Evolutionary conservation across 768 basidiomycete genomes (phyloP).

Genomic region (Pleurotus eryngii): DNA sequence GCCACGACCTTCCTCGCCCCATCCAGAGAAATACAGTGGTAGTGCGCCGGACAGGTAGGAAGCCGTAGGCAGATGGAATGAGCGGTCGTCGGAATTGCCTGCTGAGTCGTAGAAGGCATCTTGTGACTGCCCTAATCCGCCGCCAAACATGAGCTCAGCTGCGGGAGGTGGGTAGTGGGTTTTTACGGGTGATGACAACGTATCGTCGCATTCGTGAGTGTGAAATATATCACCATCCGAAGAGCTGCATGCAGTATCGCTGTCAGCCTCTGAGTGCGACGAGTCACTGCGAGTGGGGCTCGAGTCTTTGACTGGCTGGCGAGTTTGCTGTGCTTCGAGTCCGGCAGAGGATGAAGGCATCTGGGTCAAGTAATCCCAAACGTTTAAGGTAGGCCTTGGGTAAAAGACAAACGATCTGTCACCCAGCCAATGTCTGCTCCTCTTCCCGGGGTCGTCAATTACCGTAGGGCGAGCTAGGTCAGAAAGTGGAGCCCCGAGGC

Average conservation of each 20-base stretch:
- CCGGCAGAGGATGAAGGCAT: neutral
- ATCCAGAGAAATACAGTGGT: slow-evolving; percentile 54
- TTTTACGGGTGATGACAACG: neutral
- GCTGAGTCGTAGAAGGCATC: slow-evolving; percentile 28
- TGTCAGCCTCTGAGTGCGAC: neutral
- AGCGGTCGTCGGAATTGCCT: slow-evolving; percentile 36
- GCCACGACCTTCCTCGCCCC: slow-evolving; percentile 19
- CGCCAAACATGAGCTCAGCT: slow-evolving; percentile 68
- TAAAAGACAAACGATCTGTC: slow-evolving; percentile 59
- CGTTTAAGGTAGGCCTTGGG: slow-evolving; percentile 31
- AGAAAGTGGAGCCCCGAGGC: neutral
- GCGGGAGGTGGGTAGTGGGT: slow-evolving; percentile 20
- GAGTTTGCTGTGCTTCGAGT: neutral
- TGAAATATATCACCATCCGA: neutral
- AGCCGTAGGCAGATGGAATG: slow-evolving; percentile 23
- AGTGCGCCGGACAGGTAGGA: slow-evolving; percentile 37
- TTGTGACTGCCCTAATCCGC: slow-evolving; percentile 32
- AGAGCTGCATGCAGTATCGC: neutral
- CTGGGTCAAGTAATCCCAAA: slow-evolving; percentile 71
- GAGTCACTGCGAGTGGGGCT: neutral
- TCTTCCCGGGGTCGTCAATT: neutral
- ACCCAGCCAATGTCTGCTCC: slow-evolving; percentile 29
- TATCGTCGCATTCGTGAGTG: neutral
- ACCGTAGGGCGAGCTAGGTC: slow-evolving; percentile 8
- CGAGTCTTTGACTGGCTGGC: neutral